These are phyloP conservation scores for Talaromyces nanjingensis DNA, from an alignment of 495 filamentous ascomycete species.

Conservation along the genomic window DNA sequence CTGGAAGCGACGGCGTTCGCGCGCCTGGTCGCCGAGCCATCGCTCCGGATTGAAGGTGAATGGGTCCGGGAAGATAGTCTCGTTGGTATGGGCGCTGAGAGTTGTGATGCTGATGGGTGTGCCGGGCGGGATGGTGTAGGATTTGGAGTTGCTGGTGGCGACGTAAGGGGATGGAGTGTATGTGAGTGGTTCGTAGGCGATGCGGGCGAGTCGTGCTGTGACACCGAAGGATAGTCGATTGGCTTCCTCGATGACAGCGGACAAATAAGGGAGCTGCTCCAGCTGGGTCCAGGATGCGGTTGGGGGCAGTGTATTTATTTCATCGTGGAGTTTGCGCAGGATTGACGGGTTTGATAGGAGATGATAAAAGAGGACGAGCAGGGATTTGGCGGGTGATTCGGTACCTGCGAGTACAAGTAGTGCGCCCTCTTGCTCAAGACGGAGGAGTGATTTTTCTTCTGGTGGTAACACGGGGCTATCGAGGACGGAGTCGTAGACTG, in stretches of 20 bases:
- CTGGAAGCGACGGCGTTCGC: slow-evolving; percentile 15
- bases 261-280: slow-evolving; percentile 42
- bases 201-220: slow-evolving; percentile 17
- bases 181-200: slow-evolving; percentile 22
- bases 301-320: slow-evolving; percentile 22
- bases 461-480: slow-evolving; percentile 25
- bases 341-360: slow-evolving; percentile 27
- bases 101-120: slow-evolving; percentile 24
- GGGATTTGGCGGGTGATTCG: slow-evolving; percentile 24
- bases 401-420: slow-evolving; percentile 29
- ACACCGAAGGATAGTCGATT: slow-evolving; percentile 36
- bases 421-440: slow-evolving; percentile 31
- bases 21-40: slow-evolving; percentile 16
- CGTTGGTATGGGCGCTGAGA: slow-evolving; percentile 16
- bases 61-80: slow-evolving; percentile 19
- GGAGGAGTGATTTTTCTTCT: slow-evolving; percentile 25
- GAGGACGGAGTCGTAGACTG: slow-evolving; percentile 26
- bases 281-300: slow-evolving; percentile 22
- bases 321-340: slow-evolving; percentile 22
- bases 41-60: slow-evolving; percentile 16
- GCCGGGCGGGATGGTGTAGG: slow-evolving; percentile 16
- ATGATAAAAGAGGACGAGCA: slow-evolving; percentile 28
- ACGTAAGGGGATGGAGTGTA: slow-evolving; percentile 17
- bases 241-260: slow-evolving; percentile 34
- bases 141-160: slow-evolving; percentile 12